phyloP scores from a whole-genome alignment of 495 filamentous ascomycete species.

The Penicillium argentinense region DNA sequence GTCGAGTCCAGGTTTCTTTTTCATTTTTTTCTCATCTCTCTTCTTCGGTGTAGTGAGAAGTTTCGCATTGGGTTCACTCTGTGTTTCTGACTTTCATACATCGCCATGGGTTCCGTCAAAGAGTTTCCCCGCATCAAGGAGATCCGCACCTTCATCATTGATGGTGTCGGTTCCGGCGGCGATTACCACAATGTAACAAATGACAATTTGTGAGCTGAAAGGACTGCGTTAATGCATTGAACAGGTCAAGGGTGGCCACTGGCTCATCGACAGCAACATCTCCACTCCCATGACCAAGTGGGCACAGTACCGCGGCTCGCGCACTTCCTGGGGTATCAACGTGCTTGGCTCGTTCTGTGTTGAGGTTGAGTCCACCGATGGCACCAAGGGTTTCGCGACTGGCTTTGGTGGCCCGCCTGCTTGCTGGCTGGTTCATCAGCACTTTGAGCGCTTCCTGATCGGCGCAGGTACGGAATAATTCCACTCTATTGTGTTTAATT shows the following conservation, averaged over 20 bases:
- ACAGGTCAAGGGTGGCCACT: conserved; percentile 78
- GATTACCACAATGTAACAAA: conserved; percentile 84
- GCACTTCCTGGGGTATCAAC: conserved; percentile 95
- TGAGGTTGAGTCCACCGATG: conserved; percentile 86
- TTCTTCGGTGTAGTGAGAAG: conserved; percentile 3
- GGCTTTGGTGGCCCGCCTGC: conserved; percentile 92
- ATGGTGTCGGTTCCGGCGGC: conserved; percentile 84
- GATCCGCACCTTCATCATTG: conserved; percentile 76
- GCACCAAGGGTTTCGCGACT: conserved; percentile 87
- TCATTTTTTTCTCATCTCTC: conserved; percentile 5
- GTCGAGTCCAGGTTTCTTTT: conserved; percentile 5
- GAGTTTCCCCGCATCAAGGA: conserved; percentile 65
- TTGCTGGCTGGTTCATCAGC: conserved; percentile 88
- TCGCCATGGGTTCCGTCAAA: conserved; percentile 36
- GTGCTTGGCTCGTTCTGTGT: conserved; percentile 90
- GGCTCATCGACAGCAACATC: conserved; percentile 88
- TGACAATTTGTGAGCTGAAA: not conserved
- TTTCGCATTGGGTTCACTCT: not conserved
- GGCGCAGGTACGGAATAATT: conserved; percentile 58
- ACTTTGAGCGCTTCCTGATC: conserved; percentile 87
- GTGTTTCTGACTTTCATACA: not conserved
- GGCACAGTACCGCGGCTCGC: conserved; percentile 80
- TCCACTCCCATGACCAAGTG: conserved; percentile 88
- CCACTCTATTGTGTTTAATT: not conserved
- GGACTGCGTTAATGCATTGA: conserved; percentile 5